Base-by-base conservation (phyloP, 495 filamentous ascomycete species). In the Chaetomium tenue region DNA sequence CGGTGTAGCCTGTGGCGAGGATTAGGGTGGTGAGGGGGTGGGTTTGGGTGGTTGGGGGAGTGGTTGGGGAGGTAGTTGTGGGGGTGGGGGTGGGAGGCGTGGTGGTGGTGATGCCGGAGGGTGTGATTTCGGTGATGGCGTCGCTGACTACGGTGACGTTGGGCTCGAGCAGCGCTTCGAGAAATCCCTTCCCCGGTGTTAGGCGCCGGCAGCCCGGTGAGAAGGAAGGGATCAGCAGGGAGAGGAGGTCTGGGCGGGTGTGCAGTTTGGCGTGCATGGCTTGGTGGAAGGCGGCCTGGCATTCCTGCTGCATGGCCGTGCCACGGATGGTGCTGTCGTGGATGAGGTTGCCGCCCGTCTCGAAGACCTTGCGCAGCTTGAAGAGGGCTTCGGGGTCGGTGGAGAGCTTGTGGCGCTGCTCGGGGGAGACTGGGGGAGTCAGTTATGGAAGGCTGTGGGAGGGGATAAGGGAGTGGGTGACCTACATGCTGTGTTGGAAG, bases 101-200 rank as follows among this genome's bases (percentile, higher is more conserved):
- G 37, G 75, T 74, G 5, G 82, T 80, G 15, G 76, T 65, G 46
- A 86, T 78, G 0, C 85, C 83, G 0, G 71, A 80, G 7, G 74
- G 61, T 0, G 83, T 87, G 64, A 90, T 79, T 18, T 69, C 66
- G 3, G 76, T 59, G 70, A 91, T 90, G 5, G 71, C 72, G 0
- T 80, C 78, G 16, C 76, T 77, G 62, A 89, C 79, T 53, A 86
- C 86, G 53, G 78, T 75, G 15, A 89, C 87, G 64, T 91, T 91
- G 22, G 79, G 74, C 63, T 87, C 77, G 5, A 79, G 74, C 0
- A 91, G 75, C 5, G 88, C 82, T 64, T 91, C 88, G 11, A 92
- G 83, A 69, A 90, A 91, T 0, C 88, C 89, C 5, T 81, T 85
- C 0, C 88, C 89, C 0, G 88, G 88, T 0, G 89, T 91, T 0